Evolutionary conservation across 1,139 yeast species (phyloP), one percentile per base, ranked within the genome.

Genomic region (Kazachstania sp.): DNA sequence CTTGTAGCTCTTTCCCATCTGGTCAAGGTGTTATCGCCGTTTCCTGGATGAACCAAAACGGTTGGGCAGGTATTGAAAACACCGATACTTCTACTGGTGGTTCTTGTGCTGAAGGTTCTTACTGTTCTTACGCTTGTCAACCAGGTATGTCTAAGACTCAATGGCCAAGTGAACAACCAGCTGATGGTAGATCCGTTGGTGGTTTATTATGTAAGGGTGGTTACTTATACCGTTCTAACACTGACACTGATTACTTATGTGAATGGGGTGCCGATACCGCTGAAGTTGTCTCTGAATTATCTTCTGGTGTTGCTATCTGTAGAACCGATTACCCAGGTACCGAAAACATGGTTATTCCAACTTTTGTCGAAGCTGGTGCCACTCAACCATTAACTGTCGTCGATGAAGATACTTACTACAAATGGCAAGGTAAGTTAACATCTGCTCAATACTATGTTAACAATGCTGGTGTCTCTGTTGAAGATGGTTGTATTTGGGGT

Each of bases 71-170:
- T 64, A 71, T 83, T 57, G 80, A 81, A 72, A 66, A 72, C 59
- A 66, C 75, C 55, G 85, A 84, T 61, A 68, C 71, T 42, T 74
- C 79, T 44, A 79, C 87, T 51, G 81, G 86, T 51, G 75, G 83
- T 51, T 64, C 72, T 41, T 84, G 94, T 74, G 65, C 73, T 55
- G 88, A 83, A 52, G 92, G 88, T 51, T 75, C 77, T 60, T 83
- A 82, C 75, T 84, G 94, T 69, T 84, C 92, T 49, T 84, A 84
- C 65, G 87, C 92, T 54, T 84, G 94, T 71, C 90, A 83, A 70
- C 78, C 92, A 49, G 94, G 94, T 78, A 83, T 83, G 92, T 83
- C 92, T 59, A 84, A 84, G 74, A 83, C 92, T 50, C 94, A 84
- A 72, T 84, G 88, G 88, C 94, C 94, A 49, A 68, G 78, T 32